These are phyloP conservation scores for Pseudotulostoma volvatum DNA, from an alignment of 495 filamentous ascomycete genomes.

Conservation along the genomic window DNA sequence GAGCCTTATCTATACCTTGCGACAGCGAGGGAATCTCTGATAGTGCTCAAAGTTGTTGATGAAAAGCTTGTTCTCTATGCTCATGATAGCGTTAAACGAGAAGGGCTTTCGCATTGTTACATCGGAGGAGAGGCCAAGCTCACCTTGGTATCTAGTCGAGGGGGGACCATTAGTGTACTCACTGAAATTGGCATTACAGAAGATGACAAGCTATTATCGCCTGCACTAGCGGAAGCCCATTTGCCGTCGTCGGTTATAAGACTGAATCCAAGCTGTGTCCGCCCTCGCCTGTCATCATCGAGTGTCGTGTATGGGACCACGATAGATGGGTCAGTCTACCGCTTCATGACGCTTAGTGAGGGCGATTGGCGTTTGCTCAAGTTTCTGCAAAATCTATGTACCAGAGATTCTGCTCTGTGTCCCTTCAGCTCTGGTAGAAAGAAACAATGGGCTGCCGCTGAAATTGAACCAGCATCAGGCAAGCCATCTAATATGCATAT, in stretches of 20 bases:
- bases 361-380: constrained; percentile 43
- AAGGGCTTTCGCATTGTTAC: constrained; percentile 25
- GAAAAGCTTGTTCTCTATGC: constrained; percentile 17
- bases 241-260: constrained; percentile 20
- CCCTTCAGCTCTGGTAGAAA: constrained; percentile 18
- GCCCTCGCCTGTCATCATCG: constrained; percentile 4
- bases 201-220: constrained; percentile 13
- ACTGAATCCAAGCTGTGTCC: constrained; percentile 10
- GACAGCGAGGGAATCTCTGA: constrained; percentile 25
- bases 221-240: constrained; percentile 15
- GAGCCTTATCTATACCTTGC: constrained; percentile 27
- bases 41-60: constrained; percentile 19
- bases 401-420: constrained; percentile 21
- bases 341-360: constrained; percentile 38
- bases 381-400: constrained; percentile 45
- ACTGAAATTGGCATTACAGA: constrained; percentile 10
- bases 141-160: constrained; percentile 18
- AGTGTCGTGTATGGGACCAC: constrained; percentile 37
- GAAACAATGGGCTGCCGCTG: constrained; percentile 12
- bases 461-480: constrained; percentile 16
- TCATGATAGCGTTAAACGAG: constrained; percentile 18
- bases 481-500: constrained; percentile 40
- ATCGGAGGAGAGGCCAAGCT: constrained; percentile 16
- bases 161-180: constrained; percentile 20
- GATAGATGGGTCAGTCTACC: constrained; percentile 47